phyloP scores from a whole-genome alignment of 345 rosid species.

The Trapa bicornis region DNA sequence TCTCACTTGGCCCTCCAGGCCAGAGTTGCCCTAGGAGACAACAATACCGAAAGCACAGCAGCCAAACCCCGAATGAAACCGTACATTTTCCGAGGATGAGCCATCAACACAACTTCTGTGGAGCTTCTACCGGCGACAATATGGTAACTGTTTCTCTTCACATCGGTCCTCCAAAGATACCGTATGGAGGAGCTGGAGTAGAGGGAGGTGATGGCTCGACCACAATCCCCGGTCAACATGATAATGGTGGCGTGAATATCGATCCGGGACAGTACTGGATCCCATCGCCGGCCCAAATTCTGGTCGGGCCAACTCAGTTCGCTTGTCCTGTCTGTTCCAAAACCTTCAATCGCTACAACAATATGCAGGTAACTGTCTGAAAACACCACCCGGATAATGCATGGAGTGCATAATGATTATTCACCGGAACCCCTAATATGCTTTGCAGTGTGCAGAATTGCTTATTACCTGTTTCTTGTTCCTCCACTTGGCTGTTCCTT shows the following conservation, averaged over 20 bases:
- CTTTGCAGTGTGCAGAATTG: too few species aligned
- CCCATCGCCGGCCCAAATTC: conserved; percentile 77
- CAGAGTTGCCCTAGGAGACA: conserved; percentile 17
- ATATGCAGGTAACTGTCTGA: conserved; percentile 58
- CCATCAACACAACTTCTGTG: conserved; percentile 9
- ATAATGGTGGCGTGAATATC: not conserved
- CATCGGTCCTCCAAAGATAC: conserved; percentile 36
- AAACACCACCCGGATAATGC: not conserved
- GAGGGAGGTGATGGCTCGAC: conserved; percentile 13
- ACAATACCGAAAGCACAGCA: not conserved
- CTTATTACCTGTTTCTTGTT: too few species aligned
- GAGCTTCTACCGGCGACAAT: conserved; percentile 15
- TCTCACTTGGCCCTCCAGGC: conserved; percentile 77
- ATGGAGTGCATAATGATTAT: not conserved
- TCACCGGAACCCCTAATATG: too few species aligned
- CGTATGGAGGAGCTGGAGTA: conserved; percentile 5
- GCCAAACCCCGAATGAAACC: not conserved
- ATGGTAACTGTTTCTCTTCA: conserved; percentile 68
- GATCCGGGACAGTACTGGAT: conserved; percentile 68
- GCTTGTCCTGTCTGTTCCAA: conserved; percentile 81
- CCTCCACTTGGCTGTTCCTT: too few species aligned
- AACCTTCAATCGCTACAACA: conserved; percentile 80
- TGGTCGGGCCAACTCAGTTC: conserved; percentile 90
- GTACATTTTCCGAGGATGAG: not conserved
- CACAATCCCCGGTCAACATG: conserved; percentile 7